These are phyloP conservation scores for Thelonectria olida DNA, from an alignment of 2,329 filamentous ascomycete species.

Conservation along the genomic window DNA sequence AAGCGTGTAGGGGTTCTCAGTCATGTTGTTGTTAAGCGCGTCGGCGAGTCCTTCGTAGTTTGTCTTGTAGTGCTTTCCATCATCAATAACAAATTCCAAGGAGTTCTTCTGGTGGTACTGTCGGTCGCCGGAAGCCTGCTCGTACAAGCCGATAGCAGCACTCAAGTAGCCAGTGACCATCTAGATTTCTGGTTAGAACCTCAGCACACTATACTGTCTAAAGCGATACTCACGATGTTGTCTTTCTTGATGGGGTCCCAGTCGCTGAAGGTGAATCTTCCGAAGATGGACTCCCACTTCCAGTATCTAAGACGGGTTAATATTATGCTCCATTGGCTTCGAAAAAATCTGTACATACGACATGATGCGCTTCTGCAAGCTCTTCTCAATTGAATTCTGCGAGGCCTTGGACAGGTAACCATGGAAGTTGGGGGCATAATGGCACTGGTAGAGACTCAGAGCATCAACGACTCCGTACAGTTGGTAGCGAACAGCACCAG, in stretches of 20 bases:
- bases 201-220: not conserved
- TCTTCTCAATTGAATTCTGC: slow-evolving; percentile 34
- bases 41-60: slow-evolving; percentile 28
- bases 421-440: slow-evolving; percentile 34
- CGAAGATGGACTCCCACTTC: slow-evolving; percentile 36
- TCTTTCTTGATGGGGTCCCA: slow-evolving; percentile 28
- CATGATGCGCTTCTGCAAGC: slow-evolving; percentile 28
- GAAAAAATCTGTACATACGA: slow-evolving; percentile 1
- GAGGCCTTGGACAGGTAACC: slow-evolving; percentile 30
- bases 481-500: slow-evolving; percentile 35
- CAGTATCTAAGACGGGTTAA: slow-evolving; percentile 22
- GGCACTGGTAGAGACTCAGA: slow-evolving; percentile 28
- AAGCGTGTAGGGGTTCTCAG: slow-evolving; percentile 21
- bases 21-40: slow-evolving; percentile 25
- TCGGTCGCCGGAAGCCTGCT: slow-evolving; percentile 22
- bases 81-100: slow-evolving; percentile 21
- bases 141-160: slow-evolving; percentile 23
- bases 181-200: not conserved
- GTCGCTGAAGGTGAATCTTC: slow-evolving; percentile 21
- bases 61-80: slow-evolving; percentile 29
- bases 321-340: not conserved
- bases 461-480: slow-evolving; percentile 32
- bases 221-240: slow-evolving; percentile 24
- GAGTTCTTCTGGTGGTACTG: slow-evolving; percentile 23
- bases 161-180: slow-evolving; percentile 28